Base-by-base conservation (phyloP, 2,329 filamentous ascomycete genomes). In the Chaetomium sp. region DNA sequence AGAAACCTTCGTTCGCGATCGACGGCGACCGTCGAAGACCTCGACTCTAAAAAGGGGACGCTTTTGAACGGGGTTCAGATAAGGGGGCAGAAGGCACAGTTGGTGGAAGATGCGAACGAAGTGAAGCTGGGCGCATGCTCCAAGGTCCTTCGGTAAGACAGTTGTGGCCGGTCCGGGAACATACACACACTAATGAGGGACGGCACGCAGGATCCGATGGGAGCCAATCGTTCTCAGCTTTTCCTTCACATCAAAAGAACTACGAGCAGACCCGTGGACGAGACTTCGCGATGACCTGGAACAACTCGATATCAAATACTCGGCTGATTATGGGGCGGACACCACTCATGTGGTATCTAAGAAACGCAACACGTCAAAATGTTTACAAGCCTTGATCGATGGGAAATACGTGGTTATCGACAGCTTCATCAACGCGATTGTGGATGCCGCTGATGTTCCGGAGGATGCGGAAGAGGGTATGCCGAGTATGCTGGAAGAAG, bases 341-440 rank as follows among this genome's bases (percentile, higher is more conserved):
- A 96, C 92, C 0, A 96, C 92, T 0, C 91, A 97, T 70, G 87
- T 95, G 9, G 84, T 97, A 37, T 85, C 89, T 6, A 88, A 85
- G 69, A 96, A 95, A 71, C 81, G 94, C 48, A 99, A 97, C 69
- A 92, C 90, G 0, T 81, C 91, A 0, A 91, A 90, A 62, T 89
- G 89, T 0, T 76, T 99, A 2, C 90, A 95, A 67, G 92, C 89
- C 1, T 76, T 99, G 8, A 85, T 96, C 40, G 88, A 91, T 64
- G 90, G 82, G 11, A 87, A 81, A 69, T 82, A 85, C 62, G 85
- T 97, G 43, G 90, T 97, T 9, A 82, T 82, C 3, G 77, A 81
- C 54, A 78, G 80, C 0, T 97, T 88, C 62, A 76, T 96, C 11
- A 83, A 91, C 59, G 86, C 87, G 0, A 72, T 97, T 0, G 76